Evolutionary conservation across 140 eudicot genomes (phyloP).

Genomic region (Ambrosia hybrid): DNA sequence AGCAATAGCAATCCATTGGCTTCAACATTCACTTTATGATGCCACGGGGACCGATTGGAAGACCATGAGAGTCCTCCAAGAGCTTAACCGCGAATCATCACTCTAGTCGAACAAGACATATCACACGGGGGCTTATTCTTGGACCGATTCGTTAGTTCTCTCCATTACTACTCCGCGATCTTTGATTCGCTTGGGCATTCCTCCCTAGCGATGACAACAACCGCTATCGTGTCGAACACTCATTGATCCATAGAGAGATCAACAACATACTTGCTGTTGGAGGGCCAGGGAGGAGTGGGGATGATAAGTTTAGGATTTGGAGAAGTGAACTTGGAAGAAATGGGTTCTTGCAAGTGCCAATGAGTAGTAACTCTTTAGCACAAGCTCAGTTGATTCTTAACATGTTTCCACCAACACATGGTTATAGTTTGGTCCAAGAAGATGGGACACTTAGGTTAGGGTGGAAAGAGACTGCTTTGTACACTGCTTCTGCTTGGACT

Average conservation of each 20-base stretch:
- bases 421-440: slow-evolving; percentile 68
- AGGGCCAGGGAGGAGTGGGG: slow-evolving; percentile 83
- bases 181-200: slow-evolving; percentile 71
- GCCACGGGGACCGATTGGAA: slow-evolving; percentile 84
- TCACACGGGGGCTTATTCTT: slow-evolving; percentile 69
- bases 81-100: slow-evolving; percentile 55
- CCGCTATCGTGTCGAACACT: slow-evolving; percentile 58
- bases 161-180: slow-evolving; percentile 72
- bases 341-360: slow-evolving; percentile 64
- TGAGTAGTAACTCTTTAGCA: slow-evolving; percentile 74
- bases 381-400: slow-evolving; percentile 79
- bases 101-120: slow-evolving; percentile 83
- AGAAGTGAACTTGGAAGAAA: slow-evolving; percentile 53
- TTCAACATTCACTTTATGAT: slow-evolving; percentile 79
- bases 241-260: slow-evolving; percentile 63
- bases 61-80: slow-evolving; percentile 69
- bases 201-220: slow-evolving; percentile 47
- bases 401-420: slow-evolving; percentile 70
- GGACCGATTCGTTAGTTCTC: slow-evolving; percentile 81
- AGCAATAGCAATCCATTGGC: slow-evolving; percentile 74
- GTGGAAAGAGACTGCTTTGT: slow-evolving; percentile 86
- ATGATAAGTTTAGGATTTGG: slow-evolving; percentile 71
- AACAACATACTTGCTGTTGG: slow-evolving; percentile 75
- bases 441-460: slow-evolving; percentile 84
- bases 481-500: slow-evolving; percentile 90